These are phyloP conservation scores for Penicillium digitatum DNA, from an alignment of 2,329 filamentous ascomycete genomes.

Conservation along the genomic window DNA sequence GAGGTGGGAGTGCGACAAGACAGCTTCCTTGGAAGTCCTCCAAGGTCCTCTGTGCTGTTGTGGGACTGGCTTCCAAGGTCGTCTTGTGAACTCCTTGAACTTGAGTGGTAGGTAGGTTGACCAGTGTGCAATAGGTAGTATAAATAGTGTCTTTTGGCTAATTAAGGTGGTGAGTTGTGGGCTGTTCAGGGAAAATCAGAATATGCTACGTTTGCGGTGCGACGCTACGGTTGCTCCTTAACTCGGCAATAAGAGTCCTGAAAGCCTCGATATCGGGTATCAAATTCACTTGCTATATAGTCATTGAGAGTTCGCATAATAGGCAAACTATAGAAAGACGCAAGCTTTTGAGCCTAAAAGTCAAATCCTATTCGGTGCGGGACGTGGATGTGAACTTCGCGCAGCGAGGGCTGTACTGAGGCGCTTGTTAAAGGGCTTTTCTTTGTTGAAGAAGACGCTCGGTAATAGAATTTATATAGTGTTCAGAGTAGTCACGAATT, in stretches of 20 bases:
- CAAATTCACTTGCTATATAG: too few relatives aligned
- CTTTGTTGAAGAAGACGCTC: too few relatives aligned
- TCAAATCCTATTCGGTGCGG: too few relatives aligned
- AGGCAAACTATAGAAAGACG: too few relatives aligned
- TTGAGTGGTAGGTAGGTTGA: neutral
- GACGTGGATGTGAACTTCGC: too few relatives aligned
- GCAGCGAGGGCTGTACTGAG: too few relatives aligned
- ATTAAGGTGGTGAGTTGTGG: neutral
- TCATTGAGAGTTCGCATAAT: too few relatives aligned
- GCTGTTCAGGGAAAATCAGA: neutral
- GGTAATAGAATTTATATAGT: too few relatives aligned
- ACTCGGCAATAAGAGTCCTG: neutral
- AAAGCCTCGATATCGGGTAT: neutral
- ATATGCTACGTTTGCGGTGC: neutral
- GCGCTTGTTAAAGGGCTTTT: too few relatives aligned
- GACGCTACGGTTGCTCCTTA: neutral
- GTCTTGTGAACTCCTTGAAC: neutral
- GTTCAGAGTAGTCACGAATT: too few relatives aligned
- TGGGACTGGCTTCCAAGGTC: neutral
- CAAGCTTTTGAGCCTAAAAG: too few relatives aligned
- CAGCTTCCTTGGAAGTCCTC: neutral
- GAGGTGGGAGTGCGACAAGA: neutral
- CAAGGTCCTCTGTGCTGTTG: conserved; percentile 1
- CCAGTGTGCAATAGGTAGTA: neutral
- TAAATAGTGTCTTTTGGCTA: neutral